Percentiles rank a stretch among this genome's conserved stretches.
phyloP scores from a whole-genome alignment of 768 basidiomycete species.

The Hypholoma fasciculare region DNA sequence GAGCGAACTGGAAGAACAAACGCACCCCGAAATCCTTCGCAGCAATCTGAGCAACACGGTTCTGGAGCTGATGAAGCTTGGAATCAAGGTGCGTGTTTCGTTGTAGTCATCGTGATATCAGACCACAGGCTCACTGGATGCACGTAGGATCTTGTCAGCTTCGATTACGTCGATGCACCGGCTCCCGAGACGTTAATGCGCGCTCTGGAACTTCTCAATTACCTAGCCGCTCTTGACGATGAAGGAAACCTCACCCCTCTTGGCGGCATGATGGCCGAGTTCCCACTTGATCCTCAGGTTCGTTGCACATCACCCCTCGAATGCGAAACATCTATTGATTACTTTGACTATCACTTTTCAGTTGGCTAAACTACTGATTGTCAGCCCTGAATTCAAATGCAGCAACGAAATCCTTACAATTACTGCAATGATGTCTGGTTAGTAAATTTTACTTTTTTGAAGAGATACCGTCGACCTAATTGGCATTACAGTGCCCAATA shows the following conservation, averaged over 20 bases:
- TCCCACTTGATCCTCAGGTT: slow-evolving; percentile 97
- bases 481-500: slow-evolving; percentile 68
- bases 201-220: slow-evolving; percentile 92
- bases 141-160: slow-evolving; percentile 74
- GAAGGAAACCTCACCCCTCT: slow-evolving; percentile 88
- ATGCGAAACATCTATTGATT: not conserved
- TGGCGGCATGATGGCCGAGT: slow-evolving; percentile 94
- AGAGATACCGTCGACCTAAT: not conserved
- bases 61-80: slow-evolving; percentile 90
- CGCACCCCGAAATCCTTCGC: slow-evolving; percentile 92
- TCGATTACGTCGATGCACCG: slow-evolving; percentile 91
- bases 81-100: slow-evolving; percentile 63
- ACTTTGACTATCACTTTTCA: slow-evolving; percentile 24
- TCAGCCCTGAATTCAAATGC: slow-evolving; percentile 93
- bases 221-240: slow-evolving; percentile 89
- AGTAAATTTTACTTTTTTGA: slow-evolving; percentile 15
- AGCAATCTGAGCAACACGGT: slow-evolving; percentile 94
- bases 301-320: slow-evolving; percentile 12
- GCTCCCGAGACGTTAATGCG: slow-evolving; percentile 98
- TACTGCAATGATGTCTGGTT: slow-evolving; percentile 94
- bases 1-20: slow-evolving; percentile 94
- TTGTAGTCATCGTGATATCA: not conserved
- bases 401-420: slow-evolving; percentile 95
- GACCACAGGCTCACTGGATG: not conserved
- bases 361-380: slow-evolving; percentile 92